A percentile compares a stretch with the other conserved stretches of the same genome.
Evolutionary conservation across 352 stramenopile genomes (phyloP).

Genomic region (Pythium scleroteichum): DNA sequence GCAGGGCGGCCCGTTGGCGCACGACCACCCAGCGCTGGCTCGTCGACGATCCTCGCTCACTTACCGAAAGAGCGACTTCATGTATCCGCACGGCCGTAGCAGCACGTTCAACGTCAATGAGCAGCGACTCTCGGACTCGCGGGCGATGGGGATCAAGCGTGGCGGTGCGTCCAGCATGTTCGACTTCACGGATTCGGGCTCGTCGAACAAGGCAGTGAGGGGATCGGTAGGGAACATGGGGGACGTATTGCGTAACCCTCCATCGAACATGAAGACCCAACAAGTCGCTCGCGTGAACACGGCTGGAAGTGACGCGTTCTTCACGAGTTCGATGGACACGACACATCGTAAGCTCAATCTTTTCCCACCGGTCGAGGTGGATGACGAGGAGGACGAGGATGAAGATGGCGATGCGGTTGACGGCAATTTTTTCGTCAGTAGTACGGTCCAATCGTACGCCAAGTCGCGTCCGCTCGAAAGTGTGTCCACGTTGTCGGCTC

Average conservation of each 20-base stretch:
- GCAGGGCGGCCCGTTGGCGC: not conserved
- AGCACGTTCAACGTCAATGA: constrained; percentile 22
- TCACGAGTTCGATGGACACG: constrained; percentile 11
- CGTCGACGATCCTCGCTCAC: constrained; percentile 9
- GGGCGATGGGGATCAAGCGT: constrained; percentile 9
- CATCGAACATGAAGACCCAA: constrained; percentile 10
- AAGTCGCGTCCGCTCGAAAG: constrained; percentile 40
- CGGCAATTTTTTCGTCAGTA: constrained; percentile 17
- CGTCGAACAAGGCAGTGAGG: constrained; percentile 22
- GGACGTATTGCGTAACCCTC: constrained; percentile 3
- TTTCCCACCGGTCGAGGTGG: not conserved
- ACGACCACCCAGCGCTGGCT: not conserved
- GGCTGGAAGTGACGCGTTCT: constrained; percentile 15
- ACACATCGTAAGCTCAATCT: not conserved
- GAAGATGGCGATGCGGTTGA: constrained; percentile 16
- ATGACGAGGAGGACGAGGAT: constrained; percentile 14
- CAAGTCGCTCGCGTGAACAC: constrained; percentile 24
- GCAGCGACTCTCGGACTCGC: constrained; percentile 20
- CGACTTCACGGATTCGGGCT: constrained; percentile 11
- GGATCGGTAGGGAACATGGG: constrained; percentile 13
- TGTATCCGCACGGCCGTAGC: constrained; percentile 8
- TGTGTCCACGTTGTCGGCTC: constrained; percentile 46
- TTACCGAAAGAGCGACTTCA: constrained; percentile 14
- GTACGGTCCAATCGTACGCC: constrained; percentile 8
- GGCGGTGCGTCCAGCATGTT: constrained; percentile 14